Conservation (phyloP, 164 flowering plant species). For the Paratinospora sagittata region DNA sequence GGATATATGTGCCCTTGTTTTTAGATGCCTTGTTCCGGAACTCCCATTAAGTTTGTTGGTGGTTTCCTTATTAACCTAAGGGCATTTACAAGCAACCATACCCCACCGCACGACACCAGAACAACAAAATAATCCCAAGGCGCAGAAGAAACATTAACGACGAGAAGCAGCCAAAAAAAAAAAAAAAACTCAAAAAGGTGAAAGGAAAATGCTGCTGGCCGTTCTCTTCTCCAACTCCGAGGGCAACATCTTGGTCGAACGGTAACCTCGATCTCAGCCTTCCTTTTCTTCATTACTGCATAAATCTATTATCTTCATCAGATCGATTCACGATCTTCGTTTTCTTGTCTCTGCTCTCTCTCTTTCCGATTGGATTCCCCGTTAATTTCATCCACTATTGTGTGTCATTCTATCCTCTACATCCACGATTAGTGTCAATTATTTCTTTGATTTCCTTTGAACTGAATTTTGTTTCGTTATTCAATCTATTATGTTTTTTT, state of each 20-base stretch:
- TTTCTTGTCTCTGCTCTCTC: too few relatives aligned
- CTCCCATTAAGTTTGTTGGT: too few relatives aligned
- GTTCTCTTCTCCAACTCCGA: conserved; percentile 39
- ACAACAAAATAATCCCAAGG: too few relatives aligned
- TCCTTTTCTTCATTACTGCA: not conserved
- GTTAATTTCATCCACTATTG: not conserved
- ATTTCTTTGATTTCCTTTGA: not conserved
- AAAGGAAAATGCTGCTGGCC: conserved; percentile 30
- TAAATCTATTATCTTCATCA: not conserved
- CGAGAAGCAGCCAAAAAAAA: not conserved
- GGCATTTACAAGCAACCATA: too few relatives aligned
- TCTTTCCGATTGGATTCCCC: too few relatives aligned
- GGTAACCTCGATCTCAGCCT: conserved; percentile 13
- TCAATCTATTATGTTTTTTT: not conserved
- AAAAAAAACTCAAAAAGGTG: not conserved
- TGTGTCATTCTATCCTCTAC: not conserved
- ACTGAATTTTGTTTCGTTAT: not conserved
- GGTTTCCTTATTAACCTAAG: too few relatives aligned
- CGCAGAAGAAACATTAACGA: too few relatives aligned
- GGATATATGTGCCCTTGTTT: too few relatives aligned
- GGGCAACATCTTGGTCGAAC: conserved; percentile 36
- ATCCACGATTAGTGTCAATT: not conserved
- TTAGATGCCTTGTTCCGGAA: too few relatives aligned
- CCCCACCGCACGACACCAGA: too few relatives aligned
- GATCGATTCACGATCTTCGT: not conserved